These are phyloP conservation scores for Neurospora intermedia DNA, from an alignment of 495 filamentous ascomycete species.

Conservation along the genomic window DNA sequence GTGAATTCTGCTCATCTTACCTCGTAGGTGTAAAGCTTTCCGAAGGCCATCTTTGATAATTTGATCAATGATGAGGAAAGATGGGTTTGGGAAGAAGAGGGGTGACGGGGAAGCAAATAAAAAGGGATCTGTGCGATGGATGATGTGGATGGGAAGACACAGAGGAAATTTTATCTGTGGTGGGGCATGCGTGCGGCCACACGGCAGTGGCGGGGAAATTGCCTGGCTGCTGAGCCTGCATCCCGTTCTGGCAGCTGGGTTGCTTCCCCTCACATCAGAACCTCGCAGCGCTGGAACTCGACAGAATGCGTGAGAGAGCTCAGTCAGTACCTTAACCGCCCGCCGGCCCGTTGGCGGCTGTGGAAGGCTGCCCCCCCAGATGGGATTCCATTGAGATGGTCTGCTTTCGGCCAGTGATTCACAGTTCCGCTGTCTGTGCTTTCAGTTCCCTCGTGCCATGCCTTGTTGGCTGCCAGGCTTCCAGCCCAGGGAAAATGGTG, in stretches of 20 bases:
- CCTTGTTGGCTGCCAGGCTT: background rate
- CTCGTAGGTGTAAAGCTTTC: conserved; percentile 83
- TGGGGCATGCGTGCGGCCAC: background rate
- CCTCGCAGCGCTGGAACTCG: background rate
- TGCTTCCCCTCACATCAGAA: background rate
- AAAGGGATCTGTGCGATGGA: conserved; percentile 6
- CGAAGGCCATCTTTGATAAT: conserved; percentile 72
- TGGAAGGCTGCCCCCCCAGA: background rate
- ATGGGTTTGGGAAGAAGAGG: conserved; percentile 10
- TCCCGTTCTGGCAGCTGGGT: background rate
- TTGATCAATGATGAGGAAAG: conserved; percentile 7
- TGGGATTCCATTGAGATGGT: background rate
- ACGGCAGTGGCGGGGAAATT: conserved; percentile 16
- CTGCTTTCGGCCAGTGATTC: background rate
- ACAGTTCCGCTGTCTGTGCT: background rate
- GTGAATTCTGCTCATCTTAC: conserved; percentile 43
- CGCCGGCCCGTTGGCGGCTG: background rate
- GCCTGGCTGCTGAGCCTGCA: background rate
- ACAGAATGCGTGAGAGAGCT: background rate
- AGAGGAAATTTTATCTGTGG: conserved; percentile 20
- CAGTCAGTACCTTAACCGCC: background rate
- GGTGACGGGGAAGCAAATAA: conserved; percentile 11
- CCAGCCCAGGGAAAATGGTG: background rate
- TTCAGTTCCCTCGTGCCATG: background rate
- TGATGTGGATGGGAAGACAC: conserved; percentile 10